phyloP scores from a whole-genome alignment of 1,284 basidiomycete species.

The Termitomyces sp. region DNA sequence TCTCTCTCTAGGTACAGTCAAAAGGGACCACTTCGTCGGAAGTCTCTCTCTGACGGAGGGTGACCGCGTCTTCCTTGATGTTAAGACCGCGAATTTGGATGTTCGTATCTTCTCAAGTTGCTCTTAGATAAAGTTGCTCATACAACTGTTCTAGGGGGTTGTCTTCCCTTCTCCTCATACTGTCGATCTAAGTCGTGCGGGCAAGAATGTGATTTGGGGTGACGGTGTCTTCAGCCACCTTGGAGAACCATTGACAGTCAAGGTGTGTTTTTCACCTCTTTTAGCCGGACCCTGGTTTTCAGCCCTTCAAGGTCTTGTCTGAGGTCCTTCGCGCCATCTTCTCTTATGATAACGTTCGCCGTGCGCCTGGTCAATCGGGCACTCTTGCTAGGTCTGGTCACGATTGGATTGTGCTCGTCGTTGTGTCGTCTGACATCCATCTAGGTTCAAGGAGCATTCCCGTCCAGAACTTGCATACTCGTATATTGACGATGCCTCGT shows the following conservation, averaged over 20 bases:
- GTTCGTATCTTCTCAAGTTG: constrained; percentile 33
- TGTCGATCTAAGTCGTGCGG: constrained; percentile 42
- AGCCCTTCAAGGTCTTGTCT: constrained; percentile 33
- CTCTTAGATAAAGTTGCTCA: neutral
- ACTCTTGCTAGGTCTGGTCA: constrained; percentile 27
- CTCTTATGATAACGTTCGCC: constrained; percentile 44
- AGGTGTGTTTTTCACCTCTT: constrained; percentile 28
- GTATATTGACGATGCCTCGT: constrained; percentile 27
- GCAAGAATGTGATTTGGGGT: constrained; percentile 45
- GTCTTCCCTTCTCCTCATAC: constrained; percentile 45
- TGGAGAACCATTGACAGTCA: constrained; percentile 51
- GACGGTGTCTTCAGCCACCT: constrained; percentile 54
- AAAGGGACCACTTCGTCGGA: constrained; percentile 39
- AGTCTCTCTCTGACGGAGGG: constrained; percentile 37
- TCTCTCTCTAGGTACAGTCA: constrained; percentile 37
- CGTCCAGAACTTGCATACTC: constrained; percentile 28
- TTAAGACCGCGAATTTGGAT: constrained; percentile 49
- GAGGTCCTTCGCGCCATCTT: constrained; percentile 53
- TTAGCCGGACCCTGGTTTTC: neutral
- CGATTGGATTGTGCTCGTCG: neutral
- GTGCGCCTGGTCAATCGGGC: constrained; percentile 56
- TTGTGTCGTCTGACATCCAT: neutral
- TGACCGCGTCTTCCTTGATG: constrained; percentile 55
- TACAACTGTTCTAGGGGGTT: constrained; percentile 29
- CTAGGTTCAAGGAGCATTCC: constrained; percentile 29